Evolutionary conservation across 768 basidiomycete species (phyloP).

Genomic region (Tylopilus vinaceipallidus): DNA sequence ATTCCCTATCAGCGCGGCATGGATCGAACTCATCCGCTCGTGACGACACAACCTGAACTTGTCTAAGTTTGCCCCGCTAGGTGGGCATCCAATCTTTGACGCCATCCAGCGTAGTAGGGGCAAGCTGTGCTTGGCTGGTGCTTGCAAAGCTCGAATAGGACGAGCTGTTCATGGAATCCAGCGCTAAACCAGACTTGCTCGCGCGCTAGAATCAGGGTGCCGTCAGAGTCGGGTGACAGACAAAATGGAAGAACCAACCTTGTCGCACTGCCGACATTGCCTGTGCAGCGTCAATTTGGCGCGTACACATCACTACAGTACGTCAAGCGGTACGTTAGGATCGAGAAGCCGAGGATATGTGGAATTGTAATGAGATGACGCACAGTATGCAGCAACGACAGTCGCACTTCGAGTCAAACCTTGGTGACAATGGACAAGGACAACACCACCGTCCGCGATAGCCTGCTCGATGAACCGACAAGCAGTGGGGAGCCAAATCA

Average conservation of each 20-base stretch:
- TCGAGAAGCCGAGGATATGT: too few species aligned
- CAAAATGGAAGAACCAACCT: constrained; percentile 38
- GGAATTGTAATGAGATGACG: too few species aligned
- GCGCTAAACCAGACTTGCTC: constrained; percentile 78
- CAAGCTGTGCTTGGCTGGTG: constrained; percentile 59
- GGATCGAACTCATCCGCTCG: constrained; percentile 7
- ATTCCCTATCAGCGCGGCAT: constrained; percentile 6
- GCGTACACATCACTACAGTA: constrained; percentile 62
- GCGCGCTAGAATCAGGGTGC: constrained; percentile 44
- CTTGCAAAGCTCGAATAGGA: constrained; percentile 70
- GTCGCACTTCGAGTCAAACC: constrained; percentile 66
- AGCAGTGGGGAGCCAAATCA: constrained; percentile 63
- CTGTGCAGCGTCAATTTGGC: constrained; percentile 51
- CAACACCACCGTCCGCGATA: constrained; percentile 52
- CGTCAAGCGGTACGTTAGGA: constrained; percentile 1
- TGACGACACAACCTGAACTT: neutral
- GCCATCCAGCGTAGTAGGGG: constrained; percentile 69
- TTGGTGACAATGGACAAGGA: constrained; percentile 67
- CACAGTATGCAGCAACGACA: constrained; percentile 76
- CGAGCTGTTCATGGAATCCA: constrained; percentile 78
- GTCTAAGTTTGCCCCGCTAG: constrained; percentile 34
- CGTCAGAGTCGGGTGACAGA: constrained; percentile 3
- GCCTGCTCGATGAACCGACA: constrained; percentile 68
- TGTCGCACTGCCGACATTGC: constrained; percentile 60
- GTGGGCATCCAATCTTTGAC: constrained; percentile 49